Evolutionary conservation across 2,329 filamentous ascomycete species (phyloP), one percentile per base, ranked within the genome.

Genomic region (Beauveria varroae): DNA sequence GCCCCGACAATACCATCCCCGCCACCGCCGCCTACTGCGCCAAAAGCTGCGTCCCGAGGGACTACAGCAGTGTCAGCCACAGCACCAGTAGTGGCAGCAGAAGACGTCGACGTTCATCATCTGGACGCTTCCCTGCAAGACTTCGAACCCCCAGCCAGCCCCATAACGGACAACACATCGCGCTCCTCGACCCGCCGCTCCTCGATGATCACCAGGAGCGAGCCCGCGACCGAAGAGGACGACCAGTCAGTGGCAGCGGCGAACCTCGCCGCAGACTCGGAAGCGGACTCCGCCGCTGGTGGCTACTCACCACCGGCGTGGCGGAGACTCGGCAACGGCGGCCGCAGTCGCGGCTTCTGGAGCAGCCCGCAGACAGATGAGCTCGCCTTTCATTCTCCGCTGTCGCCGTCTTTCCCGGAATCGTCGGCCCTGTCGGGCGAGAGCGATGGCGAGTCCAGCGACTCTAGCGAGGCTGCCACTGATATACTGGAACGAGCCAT

Each of bases 301-400:
- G 82, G 81, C 64, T 86, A 81, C 76, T 84, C 80, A 68, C 83
- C 83, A 61, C 83, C 83, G 65, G 83, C 83, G 53, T 86, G 83
- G 83, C 78, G 81, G 69, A 81, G 81, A 66, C 81, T 85, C 73
- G 79, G 77, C 75, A 85, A 84, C 78, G 83, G 81, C 67, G 78
- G 79, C 66, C 78, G 79, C 69, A 83, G 78, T 71, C 82, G 77
- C 68, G 81, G 82, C 65, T 85, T 86, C 70, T 86, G 87, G 81
- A 81, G 81, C 67, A 67, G 69, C n/a, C 70, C 70, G 63, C 30
- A 34, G 14, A 22, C 18, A 12, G 81, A 85, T 68, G 81, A 86
- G 34, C 12, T 67, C 74, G 79, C 10, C 75, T 83, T 30, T 9
- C n/a, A 10, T 47, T 80, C 78, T 62, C 73, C 78, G 43, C 75